Evolutionary conservation across 2,329 filamentous ascomycete genomes (phyloP), one percentile per base, ranked within the genome.

Genomic region (Stagonosporopsis rhizophila): DNA sequence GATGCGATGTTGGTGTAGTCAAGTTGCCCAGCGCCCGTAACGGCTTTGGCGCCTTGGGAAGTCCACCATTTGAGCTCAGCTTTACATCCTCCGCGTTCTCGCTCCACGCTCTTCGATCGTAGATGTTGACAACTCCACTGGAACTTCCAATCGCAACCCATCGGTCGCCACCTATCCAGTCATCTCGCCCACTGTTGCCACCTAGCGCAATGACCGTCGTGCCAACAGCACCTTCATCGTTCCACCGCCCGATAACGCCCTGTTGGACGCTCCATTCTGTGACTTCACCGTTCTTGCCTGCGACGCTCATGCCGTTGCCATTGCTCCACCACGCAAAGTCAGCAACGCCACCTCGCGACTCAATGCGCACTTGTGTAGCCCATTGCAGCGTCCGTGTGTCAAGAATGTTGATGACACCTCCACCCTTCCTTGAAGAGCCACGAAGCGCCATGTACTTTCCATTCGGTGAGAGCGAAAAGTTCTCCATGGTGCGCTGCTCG

Each of bases 311-410:
- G 4, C 93, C 94, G 37, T 88, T 85, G 30, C 93, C 90, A 59
- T 91, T 87, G 49, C 86, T 84, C 93, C 93, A 97, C 95, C 95
- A 99, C 1, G 86, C 87, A 69, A 97, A 96, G 75, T 97, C 94
- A 1, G 91, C 89, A 44, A 98, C 88, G 34, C 93, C 93, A 46
- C 92, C 88, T 44, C 86, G 84, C 62, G 90, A 89, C 69, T 97
- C 91, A 41, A 97, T 82, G 35, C 93, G 85, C 14, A 90, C 91
- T 62, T 94, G 88, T 0, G 89, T 86, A 42, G 92, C 81, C 94
- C 94, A 98, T 78, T 97, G 94, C 71, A 90, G 87, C 0, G 93
- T 94, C 22, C 79, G 81, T 1, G 89, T 87, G 77, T 89, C 89
- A 23, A 99, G 79, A 22, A 99, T 81, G 75, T 96, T 97, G 77